These are phyloP conservation scores for Aureobasidium sp. DNA, from an alignment of 2,329 filamentous ascomycete genomes.

Conservation along the genomic window DNA sequence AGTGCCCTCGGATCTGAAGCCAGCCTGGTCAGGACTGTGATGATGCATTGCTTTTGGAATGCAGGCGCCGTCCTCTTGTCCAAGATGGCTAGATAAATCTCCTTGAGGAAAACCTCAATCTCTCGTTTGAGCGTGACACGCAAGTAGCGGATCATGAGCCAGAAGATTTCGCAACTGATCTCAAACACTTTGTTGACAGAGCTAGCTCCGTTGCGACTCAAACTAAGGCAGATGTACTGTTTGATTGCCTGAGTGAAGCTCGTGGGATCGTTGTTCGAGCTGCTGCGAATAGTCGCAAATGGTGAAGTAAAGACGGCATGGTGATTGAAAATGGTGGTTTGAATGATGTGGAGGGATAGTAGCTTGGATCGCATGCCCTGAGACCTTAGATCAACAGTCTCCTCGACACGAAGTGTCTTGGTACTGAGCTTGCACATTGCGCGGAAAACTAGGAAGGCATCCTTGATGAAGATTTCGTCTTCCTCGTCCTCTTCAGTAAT, in stretches of 20 bases:
- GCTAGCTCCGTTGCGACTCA: slow-evolving; percentile 91
- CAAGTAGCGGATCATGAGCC: slow-evolving; percentile 92
- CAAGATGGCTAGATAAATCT: slow-evolving; percentile 88
- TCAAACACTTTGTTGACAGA: slow-evolving; percentile 89
- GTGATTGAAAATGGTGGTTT: slow-evolving; percentile 91
- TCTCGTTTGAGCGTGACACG: slow-evolving; percentile 96
- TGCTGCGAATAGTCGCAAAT: slow-evolving; percentile 83
- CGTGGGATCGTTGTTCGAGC: slow-evolving; percentile 77
- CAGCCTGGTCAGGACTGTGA: slow-evolving; percentile 74
- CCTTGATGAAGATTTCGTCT: slow-evolving; percentile 93
- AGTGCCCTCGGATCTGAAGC: slow-evolving; percentile 78
- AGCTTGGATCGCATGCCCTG: slow-evolving; percentile 97
- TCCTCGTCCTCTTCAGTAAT: slow-evolving; percentile 60
- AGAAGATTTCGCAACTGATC: slow-evolving; percentile 94
- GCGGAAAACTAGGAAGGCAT: slow-evolving; percentile 93
- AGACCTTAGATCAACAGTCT: slow-evolving; percentile 83
- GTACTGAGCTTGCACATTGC: slow-evolving; percentile 97
- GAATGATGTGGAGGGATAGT: slow-evolving; percentile 88
- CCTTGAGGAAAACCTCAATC: slow-evolving; percentile 94
- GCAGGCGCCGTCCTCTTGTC: slow-evolving; percentile 78
- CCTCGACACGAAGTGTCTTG: slow-evolving; percentile 79
- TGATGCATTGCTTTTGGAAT: slow-evolving; percentile 87
- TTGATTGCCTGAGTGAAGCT: slow-evolving; percentile 92
- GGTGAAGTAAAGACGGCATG: slow-evolving; percentile 85
- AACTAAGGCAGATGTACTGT: slow-evolving; percentile 89